Evolutionary conservation across 2,329 filamentous ascomycete genomes (phyloP).

Genomic region (Zarea fungicola): DNA sequence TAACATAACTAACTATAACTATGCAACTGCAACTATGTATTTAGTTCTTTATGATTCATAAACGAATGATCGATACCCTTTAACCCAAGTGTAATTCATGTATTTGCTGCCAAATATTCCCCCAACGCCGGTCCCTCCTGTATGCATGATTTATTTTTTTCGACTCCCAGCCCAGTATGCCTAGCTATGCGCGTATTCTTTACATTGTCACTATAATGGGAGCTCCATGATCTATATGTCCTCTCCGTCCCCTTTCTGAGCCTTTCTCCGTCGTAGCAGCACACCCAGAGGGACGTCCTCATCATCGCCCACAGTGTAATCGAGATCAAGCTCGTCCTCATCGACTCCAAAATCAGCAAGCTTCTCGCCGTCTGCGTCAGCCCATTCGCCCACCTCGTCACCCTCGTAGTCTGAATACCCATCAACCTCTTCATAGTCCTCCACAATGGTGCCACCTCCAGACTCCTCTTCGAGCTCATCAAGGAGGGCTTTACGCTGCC

Average conservation of each 20-base stretch:
- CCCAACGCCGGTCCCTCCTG: too few relatives aligned
- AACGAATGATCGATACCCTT: too few relatives aligned
- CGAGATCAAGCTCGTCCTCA: conserved; percentile 62
- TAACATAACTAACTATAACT: too few relatives aligned
- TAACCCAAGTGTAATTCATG: too few relatives aligned
- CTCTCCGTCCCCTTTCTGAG: conserved; percentile 23
- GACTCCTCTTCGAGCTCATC: conserved; percentile 50
- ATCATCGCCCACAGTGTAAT: conserved; percentile 64
- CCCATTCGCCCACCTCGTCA: conserved; percentile 51
- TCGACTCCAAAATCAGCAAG: conserved; percentile 76
- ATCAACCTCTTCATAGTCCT: conserved; percentile 25
- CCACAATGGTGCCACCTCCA: conserved; percentile 53
- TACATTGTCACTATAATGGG: too few relatives aligned
- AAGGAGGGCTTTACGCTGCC: conserved; percentile 36
- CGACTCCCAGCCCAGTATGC: too few relatives aligned
- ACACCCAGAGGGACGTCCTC: conserved; percentile 51
- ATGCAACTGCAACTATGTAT: too few relatives aligned
- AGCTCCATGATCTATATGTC: conserved; percentile 10
- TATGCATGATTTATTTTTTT: too few relatives aligned
- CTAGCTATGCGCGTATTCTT: too few relatives aligned
- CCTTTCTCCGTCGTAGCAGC: conserved; percentile 49
- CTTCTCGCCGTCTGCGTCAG: conserved; percentile 68
- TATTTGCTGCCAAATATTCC: too few relatives aligned
- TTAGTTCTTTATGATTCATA: too few relatives aligned
- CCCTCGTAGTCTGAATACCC: conserved; percentile 32